A percentile compares a stretch with the other conserved stretches of the same genome.
These are phyloP conservation scores for Pestalotiopsis fici DNA, from an alignment of 2,329 filamentous ascomycete species.

Conservation along the genomic window DNA sequence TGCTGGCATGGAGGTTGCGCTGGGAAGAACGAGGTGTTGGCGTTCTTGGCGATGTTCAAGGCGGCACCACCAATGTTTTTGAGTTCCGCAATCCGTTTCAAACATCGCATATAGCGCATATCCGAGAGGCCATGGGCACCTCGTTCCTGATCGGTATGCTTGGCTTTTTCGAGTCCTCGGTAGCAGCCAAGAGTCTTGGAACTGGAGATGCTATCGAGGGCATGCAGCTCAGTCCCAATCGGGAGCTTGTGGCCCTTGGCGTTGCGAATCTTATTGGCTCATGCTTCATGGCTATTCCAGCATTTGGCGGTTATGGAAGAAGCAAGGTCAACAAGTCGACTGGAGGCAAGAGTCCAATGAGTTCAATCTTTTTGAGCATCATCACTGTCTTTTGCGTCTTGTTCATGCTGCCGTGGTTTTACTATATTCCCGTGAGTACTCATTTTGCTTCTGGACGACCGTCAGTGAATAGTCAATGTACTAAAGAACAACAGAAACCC, in stretches of 20 bases:
- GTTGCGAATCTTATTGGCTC: constrained; percentile 89
- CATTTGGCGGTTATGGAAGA: constrained; percentile 93
- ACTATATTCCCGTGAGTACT: constrained; percentile 83
- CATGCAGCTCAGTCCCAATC: constrained; percentile 84
- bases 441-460: too few relatives aligned
- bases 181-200: constrained; percentile 89
- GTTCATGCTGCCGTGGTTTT: constrained; percentile 87
- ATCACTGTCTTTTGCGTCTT: constrained; percentile 81
- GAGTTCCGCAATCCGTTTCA: constrained; percentile 86
- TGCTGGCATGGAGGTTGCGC: constrained; percentile 73
- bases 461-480: neutral
- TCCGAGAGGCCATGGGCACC: constrained; percentile 84
- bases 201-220: constrained; percentile 70
- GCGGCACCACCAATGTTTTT: constrained; percentile 71
- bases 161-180: constrained; percentile 97
- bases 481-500: constrained; percentile 65
- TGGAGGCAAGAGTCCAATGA: constrained; percentile 91
- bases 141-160: constrained; percentile 91
- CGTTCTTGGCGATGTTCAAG: constrained; percentile 80
- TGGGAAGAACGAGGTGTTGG: constrained; percentile 83
- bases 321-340: constrained; percentile 95
- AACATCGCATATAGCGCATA: constrained; percentile 73
- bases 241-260: constrained; percentile 90
- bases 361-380: constrained; percentile 80
- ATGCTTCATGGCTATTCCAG: constrained; percentile 88